Conservation (phyloP, 1,139 yeast genomes). For the Suhomyces terraborum region DNA sequence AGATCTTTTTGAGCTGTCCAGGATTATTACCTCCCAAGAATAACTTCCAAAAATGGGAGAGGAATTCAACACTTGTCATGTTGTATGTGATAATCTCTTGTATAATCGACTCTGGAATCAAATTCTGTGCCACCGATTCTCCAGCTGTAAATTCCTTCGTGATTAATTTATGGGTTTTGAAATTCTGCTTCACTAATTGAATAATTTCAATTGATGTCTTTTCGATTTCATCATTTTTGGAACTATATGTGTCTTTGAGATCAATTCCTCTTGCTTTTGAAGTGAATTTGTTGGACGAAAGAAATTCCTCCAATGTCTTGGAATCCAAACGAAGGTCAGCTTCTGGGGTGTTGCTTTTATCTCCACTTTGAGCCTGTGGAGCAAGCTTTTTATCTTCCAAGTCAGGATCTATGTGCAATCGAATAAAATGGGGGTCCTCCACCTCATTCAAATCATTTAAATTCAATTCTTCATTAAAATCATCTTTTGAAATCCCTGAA, state of each 20-base stretch:
- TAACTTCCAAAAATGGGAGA: slow-evolving; percentile 49
- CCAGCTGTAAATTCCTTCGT: slow-evolving; percentile 20
- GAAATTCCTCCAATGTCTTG: slow-evolving; percentile 28
- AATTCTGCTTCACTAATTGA: slow-evolving; percentile 55
- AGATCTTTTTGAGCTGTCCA: slow-evolving; percentile 41
- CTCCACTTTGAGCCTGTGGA: slow-evolving; percentile 2
- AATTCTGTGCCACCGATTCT: slow-evolving; percentile 21
- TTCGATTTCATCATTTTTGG: slow-evolving; percentile 41
- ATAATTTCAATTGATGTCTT: slow-evolving; percentile 54
- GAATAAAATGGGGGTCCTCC: slow-evolving; percentile 54
- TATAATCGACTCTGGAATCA: slow-evolving; percentile 29
- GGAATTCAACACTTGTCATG: slow-evolving; percentile 43
- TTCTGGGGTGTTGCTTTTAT: slow-evolving; percentile 6
- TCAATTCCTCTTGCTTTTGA: slow-evolving; percentile 31
- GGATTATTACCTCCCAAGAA: slow-evolving; percentile 43
- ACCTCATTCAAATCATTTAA: slow-evolving; percentile 63
- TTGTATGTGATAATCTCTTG: slow-evolving; percentile 44
- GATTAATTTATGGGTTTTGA: slow-evolving; percentile 48
- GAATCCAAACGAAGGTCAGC: slow-evolving; percentile 16
- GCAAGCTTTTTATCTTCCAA: slow-evolving; percentile 9
- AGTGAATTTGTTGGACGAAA: slow-evolving; percentile 24
- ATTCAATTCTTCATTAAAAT: slow-evolving; percentile 52
- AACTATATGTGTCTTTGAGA: slow-evolving; percentile 42
- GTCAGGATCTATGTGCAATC: slow-evolving; percentile 51
- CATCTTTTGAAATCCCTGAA: slow-evolving; percentile 17